Base-by-base conservation (phyloP, 495 filamentous ascomycete genomes). In the Hamigera avellanea region DNA sequence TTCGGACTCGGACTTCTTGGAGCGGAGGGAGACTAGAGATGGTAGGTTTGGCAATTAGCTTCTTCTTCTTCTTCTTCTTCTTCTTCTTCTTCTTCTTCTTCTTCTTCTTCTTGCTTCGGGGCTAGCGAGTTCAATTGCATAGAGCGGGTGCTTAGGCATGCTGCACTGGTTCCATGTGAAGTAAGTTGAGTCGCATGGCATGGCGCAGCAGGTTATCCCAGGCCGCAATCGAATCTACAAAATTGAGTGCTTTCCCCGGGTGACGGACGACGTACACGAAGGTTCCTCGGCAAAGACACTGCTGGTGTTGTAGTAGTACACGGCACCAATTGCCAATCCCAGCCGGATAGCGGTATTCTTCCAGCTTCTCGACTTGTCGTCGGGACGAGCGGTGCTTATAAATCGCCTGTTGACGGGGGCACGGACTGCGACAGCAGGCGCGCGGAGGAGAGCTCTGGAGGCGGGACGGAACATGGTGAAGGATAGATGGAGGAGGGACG, bases 251-350 rank as follows among this genome's bases (percentile, higher is more conserved):
- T 7, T 26, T 26, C 12, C 12, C 25, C 25, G 25, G 25, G 25
- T 7, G 25, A 12, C 7, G 25, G 25, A 23, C 33, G 29, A 64
- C 81, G 40, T 70, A 94, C 89, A 73, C 36, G 71, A 61, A 21
- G 80, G 75, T 59, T 88, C 76, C 52, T 95, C 80, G 9, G 87
- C 81, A 58, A 98, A 96, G 26, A 82, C 66, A 43, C 72, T 72
- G 54, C 78, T 87, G 27, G 86, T 95, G 61, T 86, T 88, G 58
- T 95, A 98, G 53, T 78, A 94, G 66, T 95, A 98, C 21, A 94
- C 54, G n/a, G 75, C 73, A 15, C 66, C 86, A 33, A 57, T 63
- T n/a, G 85, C 87, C 31, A 91, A 46, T 36, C 77, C 85, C 70
- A 84, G 78, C 57, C 88, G 70, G 39, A 67, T 47, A 6, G 63